phyloP scores from a whole-genome alignment of 176 grass and related monocot species.

The Alloteropsis semialata region DNA sequence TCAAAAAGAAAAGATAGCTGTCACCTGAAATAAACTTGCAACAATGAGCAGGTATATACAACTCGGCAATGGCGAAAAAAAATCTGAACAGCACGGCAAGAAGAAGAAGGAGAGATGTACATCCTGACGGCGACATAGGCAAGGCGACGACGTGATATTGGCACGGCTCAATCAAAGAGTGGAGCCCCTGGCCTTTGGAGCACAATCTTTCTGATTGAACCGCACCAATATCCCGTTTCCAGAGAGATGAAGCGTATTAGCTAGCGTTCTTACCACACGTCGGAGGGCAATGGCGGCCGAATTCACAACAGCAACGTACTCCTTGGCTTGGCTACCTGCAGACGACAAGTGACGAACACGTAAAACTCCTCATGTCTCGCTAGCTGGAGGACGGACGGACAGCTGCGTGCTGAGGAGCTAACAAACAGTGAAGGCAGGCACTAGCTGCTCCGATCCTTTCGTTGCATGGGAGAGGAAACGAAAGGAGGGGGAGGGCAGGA shows the following conservation, averaged over 20 bases:
- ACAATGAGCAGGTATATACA: too few relatives aligned
- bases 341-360: too few relatives aligned
- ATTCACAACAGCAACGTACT: too few relatives aligned
- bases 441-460: not conserved
- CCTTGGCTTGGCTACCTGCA: too few relatives aligned
- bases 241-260: not conserved
- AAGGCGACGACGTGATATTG: slow-evolving; percentile 75
- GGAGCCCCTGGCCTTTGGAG: slow-evolving; percentile 35
- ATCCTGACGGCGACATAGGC: not conserved
- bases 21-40: not conserved
- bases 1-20: not conserved
- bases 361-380: too few relatives aligned
- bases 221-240: slow-evolving; percentile 65
- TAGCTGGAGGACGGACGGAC: not conserved
- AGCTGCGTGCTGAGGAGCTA: not conserved
- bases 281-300: not conserved
- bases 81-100: not conserved
- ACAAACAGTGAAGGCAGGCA: not conserved
- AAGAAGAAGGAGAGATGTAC: not conserved
- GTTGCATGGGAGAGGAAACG: not conserved
- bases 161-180: slow-evolving; percentile 93
- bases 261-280: not conserved
- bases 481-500: slow-evolving; percentile 1
- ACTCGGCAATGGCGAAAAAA: not conserved
- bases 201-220: slow-evolving; percentile 81